Conservation (phyloP, 2,329 filamentous ascomycete genomes). For the Daldinia sp. region DNA sequence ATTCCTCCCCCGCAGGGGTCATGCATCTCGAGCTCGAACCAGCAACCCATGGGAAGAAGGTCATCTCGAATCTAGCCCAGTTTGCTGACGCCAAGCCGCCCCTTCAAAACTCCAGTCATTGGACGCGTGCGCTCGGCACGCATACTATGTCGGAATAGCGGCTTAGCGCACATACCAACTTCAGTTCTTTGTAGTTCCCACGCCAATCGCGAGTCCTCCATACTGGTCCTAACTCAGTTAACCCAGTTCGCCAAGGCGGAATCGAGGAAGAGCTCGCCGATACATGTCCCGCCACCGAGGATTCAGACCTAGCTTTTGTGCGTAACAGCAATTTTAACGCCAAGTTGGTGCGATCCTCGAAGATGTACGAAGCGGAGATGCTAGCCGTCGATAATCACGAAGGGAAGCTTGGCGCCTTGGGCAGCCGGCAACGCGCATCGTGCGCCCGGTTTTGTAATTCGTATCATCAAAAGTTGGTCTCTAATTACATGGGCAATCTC, state of each 20-base stretch:
- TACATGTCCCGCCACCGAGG: slow-evolving; percentile 30
- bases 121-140: slow-evolving; percentile 12
- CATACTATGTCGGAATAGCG: slow-evolving; percentile 29
- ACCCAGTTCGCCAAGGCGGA: slow-evolving; percentile 48
- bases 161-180: slow-evolving; percentile 20
- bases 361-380: slow-evolving; percentile 1
- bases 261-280: slow-evolving; percentile 42
- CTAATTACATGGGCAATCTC: not conserved
- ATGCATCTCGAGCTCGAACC: not conserved
- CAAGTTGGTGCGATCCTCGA: not conserved
- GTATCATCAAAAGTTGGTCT: not conserved
- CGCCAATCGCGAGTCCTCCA: slow-evolving; percentile 28
- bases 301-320: not conserved
- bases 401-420: not conserved
- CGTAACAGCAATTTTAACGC: not conserved
- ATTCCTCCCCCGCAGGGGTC: slow-evolving; percentile 8
- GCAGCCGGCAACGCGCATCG: slow-evolving; percentile 6
- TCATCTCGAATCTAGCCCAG: slow-evolving; percentile 21
- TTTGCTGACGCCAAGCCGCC: slow-evolving; percentile 34
- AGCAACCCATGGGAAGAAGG: not conserved
- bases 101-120: slow-evolving; percentile 11
- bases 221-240: slow-evolving; percentile 8
- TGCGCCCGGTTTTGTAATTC: not conserved
- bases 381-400: not conserved
- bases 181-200: slow-evolving; percentile 15